These are phyloP conservation scores for Spergularia azorica DNA, from an alignment of 179 eudicot species.

Conservation along the genomic window DNA sequence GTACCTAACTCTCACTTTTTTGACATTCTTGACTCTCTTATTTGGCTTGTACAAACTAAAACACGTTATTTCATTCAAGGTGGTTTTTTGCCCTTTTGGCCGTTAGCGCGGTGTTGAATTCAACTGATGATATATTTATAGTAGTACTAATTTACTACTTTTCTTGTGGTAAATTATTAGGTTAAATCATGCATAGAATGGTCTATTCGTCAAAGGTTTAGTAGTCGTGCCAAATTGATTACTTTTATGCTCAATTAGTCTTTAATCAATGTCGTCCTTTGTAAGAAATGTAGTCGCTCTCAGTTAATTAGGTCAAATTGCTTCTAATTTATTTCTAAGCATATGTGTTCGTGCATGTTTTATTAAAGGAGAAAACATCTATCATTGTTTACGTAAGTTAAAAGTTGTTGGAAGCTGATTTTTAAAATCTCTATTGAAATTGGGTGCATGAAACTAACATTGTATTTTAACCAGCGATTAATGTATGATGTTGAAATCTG, in stretches of 20 bases:
- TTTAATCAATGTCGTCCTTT: not conserved
- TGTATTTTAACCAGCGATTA: no score
- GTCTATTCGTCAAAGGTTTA: not conserved
- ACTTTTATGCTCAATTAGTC: not conserved
- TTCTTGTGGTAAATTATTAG: not conserved
- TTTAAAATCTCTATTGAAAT: no score
- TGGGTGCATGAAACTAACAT: no score
- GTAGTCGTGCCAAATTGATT: no score
- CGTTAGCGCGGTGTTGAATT: constrained; percentile 10
- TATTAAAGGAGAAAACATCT: no score
- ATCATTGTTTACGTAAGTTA: no score
- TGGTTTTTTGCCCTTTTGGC: constrained; percentile 21
- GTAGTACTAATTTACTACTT: not conserved
- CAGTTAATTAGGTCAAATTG: not conserved
- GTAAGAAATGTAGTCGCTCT: not conserved
- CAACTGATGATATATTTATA: not conserved
- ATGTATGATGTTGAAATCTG: no score
- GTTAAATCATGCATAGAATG: constrained; percentile 4
- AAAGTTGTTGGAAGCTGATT: no score
- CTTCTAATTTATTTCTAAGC: no score
- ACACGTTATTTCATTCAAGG: constrained; percentile 17
- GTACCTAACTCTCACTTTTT: constrained; percentile 27
- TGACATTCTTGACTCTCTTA: constrained; percentile 27
- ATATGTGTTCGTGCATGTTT: no score
- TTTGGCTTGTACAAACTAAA: constrained; percentile 18